These are phyloP conservation scores for Arthrobotrys musiformis DNA, from an alignment of 2,329 filamentous ascomycete species.

Conservation along the genomic window DNA sequence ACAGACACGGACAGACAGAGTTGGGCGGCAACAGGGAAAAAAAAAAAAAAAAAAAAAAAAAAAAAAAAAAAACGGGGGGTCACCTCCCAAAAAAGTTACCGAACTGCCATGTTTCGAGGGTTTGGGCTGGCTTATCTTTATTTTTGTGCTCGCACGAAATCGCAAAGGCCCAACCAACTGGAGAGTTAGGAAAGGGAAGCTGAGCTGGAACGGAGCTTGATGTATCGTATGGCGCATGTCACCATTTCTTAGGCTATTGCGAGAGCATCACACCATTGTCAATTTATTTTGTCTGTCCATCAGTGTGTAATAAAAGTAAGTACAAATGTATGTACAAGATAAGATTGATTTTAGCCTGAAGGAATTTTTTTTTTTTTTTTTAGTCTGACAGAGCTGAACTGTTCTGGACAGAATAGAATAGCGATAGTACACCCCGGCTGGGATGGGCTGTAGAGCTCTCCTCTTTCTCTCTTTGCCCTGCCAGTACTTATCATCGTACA, in stretches of 20 bases:
- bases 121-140: slow-evolving; percentile 25
- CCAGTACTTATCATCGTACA: too few species aligned
- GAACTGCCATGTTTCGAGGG: neutral
- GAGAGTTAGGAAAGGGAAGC: too few species aligned
- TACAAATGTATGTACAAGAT: too few species aligned
- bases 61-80: neutral
- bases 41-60: slow-evolving; percentile 3
- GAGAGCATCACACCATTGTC: slow-evolving; percentile 55
- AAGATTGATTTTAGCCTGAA: slow-evolving; percentile 54
- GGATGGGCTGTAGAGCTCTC: slow-evolving; percentile 39
- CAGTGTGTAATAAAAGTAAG: too few species aligned
- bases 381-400: slow-evolving; percentile 38
- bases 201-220: too few species aligned
- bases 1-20: neutral
- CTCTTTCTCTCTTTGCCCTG: too few species aligned
- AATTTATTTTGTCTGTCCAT: slow-evolving; percentile 16
- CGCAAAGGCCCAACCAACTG: neutral
- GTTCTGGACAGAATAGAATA: too few species aligned
- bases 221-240: slow-evolving; percentile 44
- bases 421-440: slow-evolving; percentile 15
- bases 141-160: slow-evolving; percentile 24
- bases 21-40: slow-evolving; percentile 6
- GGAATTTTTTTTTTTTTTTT: neutral
- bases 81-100: neutral
- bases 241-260: slow-evolving; percentile 52